Conservation (phyloP, 73 alveolate genomes). For the Blepharisma japonicum region DNA sequence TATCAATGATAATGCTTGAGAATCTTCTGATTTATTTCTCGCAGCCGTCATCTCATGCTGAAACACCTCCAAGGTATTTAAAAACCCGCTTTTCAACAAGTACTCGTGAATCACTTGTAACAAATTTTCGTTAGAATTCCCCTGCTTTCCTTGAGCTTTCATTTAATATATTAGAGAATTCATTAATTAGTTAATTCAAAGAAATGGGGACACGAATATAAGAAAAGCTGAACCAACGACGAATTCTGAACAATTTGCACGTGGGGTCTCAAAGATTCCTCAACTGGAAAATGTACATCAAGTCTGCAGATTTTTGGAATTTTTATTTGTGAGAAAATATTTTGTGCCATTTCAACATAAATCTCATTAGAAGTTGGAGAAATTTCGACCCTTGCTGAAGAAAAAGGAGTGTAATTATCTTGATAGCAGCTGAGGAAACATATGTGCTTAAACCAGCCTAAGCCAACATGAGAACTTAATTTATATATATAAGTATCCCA, state of each 20-base stretch:
- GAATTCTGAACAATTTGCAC: slow-evolving; percentile 89
- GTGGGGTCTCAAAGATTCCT: slow-evolving; percentile 96
- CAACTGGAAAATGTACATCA: slow-evolving; percentile 87
- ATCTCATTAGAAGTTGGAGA: slow-evolving; percentile 62
- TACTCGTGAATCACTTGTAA: slow-evolving; percentile 72
- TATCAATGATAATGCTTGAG: neutral
- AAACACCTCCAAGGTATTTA: slow-evolving; percentile 78
- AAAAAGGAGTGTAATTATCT: slow-evolving; percentile 97
- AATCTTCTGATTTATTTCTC: slow-evolving; percentile 42
- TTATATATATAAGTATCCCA: slow-evolving; percentile 87
- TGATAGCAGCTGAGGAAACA: slow-evolving; percentile 86
- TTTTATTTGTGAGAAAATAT: slow-evolving; percentile 67
- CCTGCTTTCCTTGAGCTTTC: too few relatives aligned
- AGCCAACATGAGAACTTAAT: slow-evolving; percentile 71
- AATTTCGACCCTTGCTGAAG: slow-evolving; percentile 89
- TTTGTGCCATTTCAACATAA: slow-evolving; percentile 89
- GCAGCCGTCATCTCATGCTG: slow-evolving; percentile 64
- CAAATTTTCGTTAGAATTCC: slow-evolving; percentile 12
- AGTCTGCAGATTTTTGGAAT: slow-evolving; percentile 74
- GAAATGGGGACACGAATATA: neutral
- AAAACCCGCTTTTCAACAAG: slow-evolving; percentile 80
- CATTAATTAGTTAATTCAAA: neutral
- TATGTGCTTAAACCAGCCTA: slow-evolving; percentile 91
- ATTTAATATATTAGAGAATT: too few relatives aligned
- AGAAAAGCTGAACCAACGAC: slow-evolving; percentile 60